These are phyloP conservation scores for Solidago caesia DNA, from an alignment of 129 eudicot species.

Conservation along the genomic window DNA sequence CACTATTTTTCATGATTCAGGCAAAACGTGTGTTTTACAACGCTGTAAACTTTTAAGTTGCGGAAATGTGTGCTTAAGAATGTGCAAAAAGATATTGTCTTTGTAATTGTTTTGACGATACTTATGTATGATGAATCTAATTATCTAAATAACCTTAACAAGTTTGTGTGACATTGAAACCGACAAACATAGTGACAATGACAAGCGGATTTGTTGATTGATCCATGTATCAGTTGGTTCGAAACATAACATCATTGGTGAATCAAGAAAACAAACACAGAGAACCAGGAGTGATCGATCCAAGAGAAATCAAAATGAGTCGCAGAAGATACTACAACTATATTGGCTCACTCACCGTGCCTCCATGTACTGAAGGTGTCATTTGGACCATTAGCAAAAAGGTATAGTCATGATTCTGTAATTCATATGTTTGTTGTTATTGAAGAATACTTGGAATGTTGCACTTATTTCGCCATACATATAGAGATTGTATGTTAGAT, in stretches of 20 bases:
- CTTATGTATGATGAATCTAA: not conserved
- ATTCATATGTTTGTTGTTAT: not conserved
- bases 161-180: not conserved
- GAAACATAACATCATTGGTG: constrained; percentile 37
- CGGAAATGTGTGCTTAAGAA: too few relatives aligned
- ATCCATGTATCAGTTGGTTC: constrained; percentile 23
- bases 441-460: not conserved
- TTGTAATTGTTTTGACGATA: too few relatives aligned
- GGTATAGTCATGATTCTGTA: constrained; percentile 20
- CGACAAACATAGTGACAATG: not conserved
- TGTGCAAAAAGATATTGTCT: too few relatives aligned
- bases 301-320: constrained; percentile 34
- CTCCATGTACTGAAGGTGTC: constrained; percentile 56
- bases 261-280: constrained; percentile 25
- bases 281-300: constrained; percentile 40
- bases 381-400: constrained; percentile 48
- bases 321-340: constrained; percentile 50
- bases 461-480: not conserved
- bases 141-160: not conserved
- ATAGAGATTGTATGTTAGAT: not conserved
- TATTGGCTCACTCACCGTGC: constrained; percentile 58
- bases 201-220: not conserved
- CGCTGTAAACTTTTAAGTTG: too few relatives aligned
- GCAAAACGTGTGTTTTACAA: too few relatives aligned
- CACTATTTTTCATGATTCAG: too few relatives aligned